These are phyloP conservation scores for Colletotrichum simmondsii DNA, from an alignment of 2,329 filamentous ascomycete genomes.

Conservation along the genomic window DNA sequence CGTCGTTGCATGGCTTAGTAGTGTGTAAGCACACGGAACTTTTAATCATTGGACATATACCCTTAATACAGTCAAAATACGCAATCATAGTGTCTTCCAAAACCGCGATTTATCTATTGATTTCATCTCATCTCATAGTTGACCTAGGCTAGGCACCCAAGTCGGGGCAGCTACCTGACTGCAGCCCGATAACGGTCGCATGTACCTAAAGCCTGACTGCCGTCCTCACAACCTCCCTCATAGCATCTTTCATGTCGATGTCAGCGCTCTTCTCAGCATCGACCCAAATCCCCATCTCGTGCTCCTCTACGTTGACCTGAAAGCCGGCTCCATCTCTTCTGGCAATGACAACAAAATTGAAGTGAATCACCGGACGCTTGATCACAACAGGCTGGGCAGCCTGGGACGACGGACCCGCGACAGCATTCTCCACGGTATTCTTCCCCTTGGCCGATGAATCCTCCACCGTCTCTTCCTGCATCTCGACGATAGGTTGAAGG, in stretches of 20 bases:
- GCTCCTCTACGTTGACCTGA: background rate
- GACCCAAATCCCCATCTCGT: background rate
- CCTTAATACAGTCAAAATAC: background rate
- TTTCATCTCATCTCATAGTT: background rate
- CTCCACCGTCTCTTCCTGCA: background rate
- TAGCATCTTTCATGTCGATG: background rate
- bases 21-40: constrained; percentile 15
- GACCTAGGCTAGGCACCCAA: no score
- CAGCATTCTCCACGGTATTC: background rate
- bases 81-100: background rate
- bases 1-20: background rate
- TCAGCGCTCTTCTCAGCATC: background rate
- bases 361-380: background rate
- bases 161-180: background rate
- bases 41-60: constrained; percentile 25
- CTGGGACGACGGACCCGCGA: no score
- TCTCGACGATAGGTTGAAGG: background rate
- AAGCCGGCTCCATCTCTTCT: background rate
- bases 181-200: background rate
- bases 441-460: background rate
- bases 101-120: background rate
- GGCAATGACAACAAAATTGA: background rate
- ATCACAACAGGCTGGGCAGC: background rate
- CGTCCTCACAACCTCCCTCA: background rate
- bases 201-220: background rate